These are phyloP conservation scores for Knoxia roxburghii DNA, from an alignment of 257 asterid species.

Conservation along the genomic window DNA sequence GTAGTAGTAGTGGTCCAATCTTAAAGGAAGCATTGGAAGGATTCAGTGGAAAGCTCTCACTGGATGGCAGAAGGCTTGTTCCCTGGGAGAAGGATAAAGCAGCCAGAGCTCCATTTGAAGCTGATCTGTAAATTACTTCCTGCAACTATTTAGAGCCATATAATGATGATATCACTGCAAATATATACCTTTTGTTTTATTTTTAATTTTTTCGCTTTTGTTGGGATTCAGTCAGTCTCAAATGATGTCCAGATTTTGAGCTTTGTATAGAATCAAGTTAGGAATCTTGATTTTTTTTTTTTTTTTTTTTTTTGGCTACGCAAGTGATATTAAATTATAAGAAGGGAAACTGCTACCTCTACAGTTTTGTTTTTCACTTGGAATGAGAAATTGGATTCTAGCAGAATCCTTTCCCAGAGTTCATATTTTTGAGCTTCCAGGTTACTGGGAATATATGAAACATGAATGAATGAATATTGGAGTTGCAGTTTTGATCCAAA, in stretches of 20 bases:
- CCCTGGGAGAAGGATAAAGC: constrained; percentile 29
- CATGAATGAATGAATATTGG: too few relatives aligned
- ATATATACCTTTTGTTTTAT: not conserved
- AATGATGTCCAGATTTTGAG: constrained; percentile 13
- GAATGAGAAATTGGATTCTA: not conserved
- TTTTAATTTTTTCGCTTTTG: constrained; percentile 8
- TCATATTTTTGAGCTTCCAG: not conserved
- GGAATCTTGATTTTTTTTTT: constrained; percentile 14
- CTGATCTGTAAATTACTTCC: constrained; percentile 17
- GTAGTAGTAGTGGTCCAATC: constrained; percentile 26
- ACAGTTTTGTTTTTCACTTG: not conserved
- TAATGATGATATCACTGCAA: constrained; percentile 12
- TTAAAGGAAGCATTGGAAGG: constrained; percentile 35
- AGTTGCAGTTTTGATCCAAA: too few relatives aligned
- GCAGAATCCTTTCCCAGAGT: not conserved
- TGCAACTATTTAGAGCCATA: constrained; percentile 4
- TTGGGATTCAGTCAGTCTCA: constrained; percentile 11
- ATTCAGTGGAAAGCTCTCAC: constrained; percentile 42
- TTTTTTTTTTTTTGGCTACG: too few relatives aligned
- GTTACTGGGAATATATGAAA: too few relatives aligned
- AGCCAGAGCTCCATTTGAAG: constrained; percentile 21
- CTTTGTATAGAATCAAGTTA: constrained; percentile 23
- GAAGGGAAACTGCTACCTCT: not conserved
- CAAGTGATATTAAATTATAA: not conserved
- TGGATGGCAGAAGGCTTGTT: constrained; percentile 25